Base-by-base conservation (phyloP, 345 rosid species). In the Trapa incisa region DNA sequence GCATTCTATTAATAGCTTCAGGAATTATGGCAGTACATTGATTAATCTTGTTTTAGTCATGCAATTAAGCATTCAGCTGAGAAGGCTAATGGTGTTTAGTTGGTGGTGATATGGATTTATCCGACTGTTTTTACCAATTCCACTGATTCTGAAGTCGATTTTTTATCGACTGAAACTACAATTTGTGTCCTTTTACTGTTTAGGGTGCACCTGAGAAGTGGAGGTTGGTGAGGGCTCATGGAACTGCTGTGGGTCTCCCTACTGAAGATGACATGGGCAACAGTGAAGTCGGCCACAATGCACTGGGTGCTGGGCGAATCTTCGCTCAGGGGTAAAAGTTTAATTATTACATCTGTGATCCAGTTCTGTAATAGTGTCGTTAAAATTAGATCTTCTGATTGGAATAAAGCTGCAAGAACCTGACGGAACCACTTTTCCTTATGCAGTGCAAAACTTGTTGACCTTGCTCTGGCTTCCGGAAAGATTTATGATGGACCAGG, bases 261-360 rank as follows among this genome's bases (percentile, higher is more conserved):
- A 80, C 89, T 2, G 99, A 94, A 14, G 99, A 94, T 76, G 99
- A 94, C 76, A 94, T 91, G 99, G 99, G 99, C 38, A 94, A 94
- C 80, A 94, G 99, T 73, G 99, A 94, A 79, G 99, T 91, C 17
- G 99, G 99, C 69, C 99, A 94, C 71, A 94, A 94, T 57, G 99
- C 99, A 42, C 99, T 94, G 33, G 96, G 97, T 9, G 96, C 99
- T 67, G 99, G 99, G 42, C 96, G 97, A 53, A 91, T 94, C 50
- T 90, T 50, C 67, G 97, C 97, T 70, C 98, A 93, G 77, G 98
- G 96, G 96, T 85, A 65, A 45, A 42, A 35, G 58, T 16, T 3
- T 65, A 36, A 8, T 13, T 62, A 37, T 62, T n/a, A 8, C 7
- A 41, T 41, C 7, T 41, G 43, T 4, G 43, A 41, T 41, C 43